Evolutionary conservation across 2,329 filamentous ascomycete species (phyloP).

Genomic region (Scytalidium sp.): DNA sequence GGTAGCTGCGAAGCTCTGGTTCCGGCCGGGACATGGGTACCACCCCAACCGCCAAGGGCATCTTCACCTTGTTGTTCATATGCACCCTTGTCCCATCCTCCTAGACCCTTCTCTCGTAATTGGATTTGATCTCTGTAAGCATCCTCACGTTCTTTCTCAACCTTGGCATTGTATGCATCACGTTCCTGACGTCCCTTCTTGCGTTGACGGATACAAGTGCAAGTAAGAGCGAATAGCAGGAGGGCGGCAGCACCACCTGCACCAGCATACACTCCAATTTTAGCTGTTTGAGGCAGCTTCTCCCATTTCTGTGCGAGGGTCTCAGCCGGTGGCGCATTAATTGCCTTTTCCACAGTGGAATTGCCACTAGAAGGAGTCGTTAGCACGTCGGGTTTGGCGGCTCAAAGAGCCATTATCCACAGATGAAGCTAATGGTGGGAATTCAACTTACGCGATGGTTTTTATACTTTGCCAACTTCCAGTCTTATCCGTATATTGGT

Average conservation of each 20-base stretch:
- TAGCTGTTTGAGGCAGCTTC: constrained; percentile 45
- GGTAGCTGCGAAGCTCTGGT: constrained; percentile 2
- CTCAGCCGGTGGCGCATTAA: constrained; percentile 30
- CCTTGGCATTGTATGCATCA: constrained; percentile 27
- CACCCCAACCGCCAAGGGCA: constrained; percentile 23
- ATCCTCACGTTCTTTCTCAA: constrained; percentile 26
- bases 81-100: constrained; percentile 19
- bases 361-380: constrained; percentile 44
- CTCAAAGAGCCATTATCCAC: too few species aligned
- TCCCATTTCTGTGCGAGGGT: constrained; percentile 52
- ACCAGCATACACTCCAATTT: constrained; percentile 50
- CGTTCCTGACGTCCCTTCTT: constrained; percentile 50
- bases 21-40: constrained; percentile 11
- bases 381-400: constrained; percentile 8
- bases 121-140: constrained; percentile 23
- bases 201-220: constrained; percentile 56
- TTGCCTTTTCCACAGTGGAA: constrained; percentile 48
- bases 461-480: constrained; percentile 66
- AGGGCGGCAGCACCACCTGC: constrained; percentile 43
- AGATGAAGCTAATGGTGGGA: neutral
- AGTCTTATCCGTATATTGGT: constrained; percentile 59
- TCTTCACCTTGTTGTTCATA: constrained; percentile 21
- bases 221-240: constrained; percentile 38
- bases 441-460: constrained; percentile 43
- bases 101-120: constrained; percentile 24